These are phyloP conservation scores for Lathyrus aphaca DNA, from an alignment of 306 rosid species.

Conservation along the genomic window DNA sequence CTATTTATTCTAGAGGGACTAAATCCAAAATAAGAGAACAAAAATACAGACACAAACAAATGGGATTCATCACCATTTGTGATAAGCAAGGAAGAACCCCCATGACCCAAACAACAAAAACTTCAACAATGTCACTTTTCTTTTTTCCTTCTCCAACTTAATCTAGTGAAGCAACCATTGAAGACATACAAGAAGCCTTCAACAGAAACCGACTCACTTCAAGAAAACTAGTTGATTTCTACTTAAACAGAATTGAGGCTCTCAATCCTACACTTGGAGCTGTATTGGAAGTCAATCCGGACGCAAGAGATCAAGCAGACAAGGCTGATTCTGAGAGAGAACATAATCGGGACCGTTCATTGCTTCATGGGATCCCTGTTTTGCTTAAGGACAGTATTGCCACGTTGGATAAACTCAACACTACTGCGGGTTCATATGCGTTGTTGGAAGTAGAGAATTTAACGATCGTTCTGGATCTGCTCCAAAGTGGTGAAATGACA, in stretches of 20 bases:
- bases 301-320: constrained; percentile 62
- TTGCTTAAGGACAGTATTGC: constrained; percentile 65
- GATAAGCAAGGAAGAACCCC: no score
- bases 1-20: no score
- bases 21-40: no score
- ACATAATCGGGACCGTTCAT: constrained; percentile 10
- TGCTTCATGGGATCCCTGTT: constrained; percentile 67
- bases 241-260: constrained; percentile 43
- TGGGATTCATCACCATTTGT: no score
- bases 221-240: constrained; percentile 51
- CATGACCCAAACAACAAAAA: no score
- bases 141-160: no score
- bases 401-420: constrained; percentile 60
- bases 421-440: constrained; percentile 63
- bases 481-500: constrained; percentile 44
- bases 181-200: constrained; percentile 58
- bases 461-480: constrained; percentile 39
- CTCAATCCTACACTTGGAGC: constrained; percentile 59
- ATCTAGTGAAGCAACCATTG: constrained; percentile 60
- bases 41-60: no score
- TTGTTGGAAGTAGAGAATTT: constrained; percentile 56
- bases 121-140: no score
- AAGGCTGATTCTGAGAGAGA: constrained; percentile 57
- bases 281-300: constrained; percentile 74
- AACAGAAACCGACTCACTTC: constrained; percentile 48